phyloP scores from a whole-genome alignment of 2,329 filamentous ascomycete genomes.

The Sordariomycetes sp. region DNA sequence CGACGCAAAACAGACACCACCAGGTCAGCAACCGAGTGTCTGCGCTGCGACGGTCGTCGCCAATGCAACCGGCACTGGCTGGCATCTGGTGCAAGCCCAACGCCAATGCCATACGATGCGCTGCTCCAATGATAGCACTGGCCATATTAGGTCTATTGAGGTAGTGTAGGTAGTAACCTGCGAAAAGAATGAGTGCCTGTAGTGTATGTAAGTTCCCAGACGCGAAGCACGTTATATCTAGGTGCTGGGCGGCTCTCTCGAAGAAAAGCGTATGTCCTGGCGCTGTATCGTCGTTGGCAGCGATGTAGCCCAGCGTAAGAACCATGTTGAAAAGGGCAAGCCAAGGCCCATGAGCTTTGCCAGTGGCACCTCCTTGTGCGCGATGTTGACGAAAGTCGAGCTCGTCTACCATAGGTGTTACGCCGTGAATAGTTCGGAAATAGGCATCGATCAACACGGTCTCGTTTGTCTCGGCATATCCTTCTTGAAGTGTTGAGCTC shows the following conservation, averaged over 20 bases:
- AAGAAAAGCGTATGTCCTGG: background rate
- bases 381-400: background rate
- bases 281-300: constrained; percentile 1
- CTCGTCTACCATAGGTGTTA: constrained; percentile 2
- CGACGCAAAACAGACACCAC: constrained; percentile 3
- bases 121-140: constrained; percentile 61
- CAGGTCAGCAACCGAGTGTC: constrained; percentile 1
- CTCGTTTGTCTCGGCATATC: background rate
- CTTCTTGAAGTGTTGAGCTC: too few species aligned
- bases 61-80: background rate
- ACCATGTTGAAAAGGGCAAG: constrained; percentile 4
- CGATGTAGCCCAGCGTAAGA: constrained; percentile 2
- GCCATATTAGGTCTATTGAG: constrained; percentile 68
- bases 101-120: constrained; percentile 62
- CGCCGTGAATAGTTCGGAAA: constrained; percentile 1
- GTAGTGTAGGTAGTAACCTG: constrained; percentile 71
- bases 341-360: constrained; percentile 1
- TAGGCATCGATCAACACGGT: constrained; percentile 1
- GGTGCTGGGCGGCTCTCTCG: background rate
- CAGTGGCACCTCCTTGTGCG: background rate
- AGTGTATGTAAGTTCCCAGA: constrained; percentile 47
- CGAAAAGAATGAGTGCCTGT: constrained; percentile 60
- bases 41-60: background rate
- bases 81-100: constrained; percentile 51
- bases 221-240: constrained; percentile 3